Conservation (phyloP, 2,329 filamentous ascomycete species). For the Penicillium griseofulvum region DNA sequence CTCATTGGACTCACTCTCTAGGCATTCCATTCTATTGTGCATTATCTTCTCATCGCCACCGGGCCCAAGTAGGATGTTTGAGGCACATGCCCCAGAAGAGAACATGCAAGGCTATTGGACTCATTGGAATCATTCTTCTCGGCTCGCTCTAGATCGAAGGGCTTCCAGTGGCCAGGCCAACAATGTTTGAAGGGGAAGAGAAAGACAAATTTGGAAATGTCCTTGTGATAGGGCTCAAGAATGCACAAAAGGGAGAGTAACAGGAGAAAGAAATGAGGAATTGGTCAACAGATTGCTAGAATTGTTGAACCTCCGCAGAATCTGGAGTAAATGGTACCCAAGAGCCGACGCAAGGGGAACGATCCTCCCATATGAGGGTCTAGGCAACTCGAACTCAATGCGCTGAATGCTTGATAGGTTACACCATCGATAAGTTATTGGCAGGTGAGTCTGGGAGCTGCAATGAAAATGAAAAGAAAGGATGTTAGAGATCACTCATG, state of each 20-base stretch:
- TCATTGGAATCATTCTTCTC: background rate
- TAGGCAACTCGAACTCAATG: background rate
- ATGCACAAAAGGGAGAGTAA: background rate
- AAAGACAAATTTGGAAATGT: background rate
- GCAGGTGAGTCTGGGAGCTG: too few relatives aligned
- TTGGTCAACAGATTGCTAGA: background rate
- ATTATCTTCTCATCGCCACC: background rate
- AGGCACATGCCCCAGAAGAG: background rate
- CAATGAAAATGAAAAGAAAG: background rate
- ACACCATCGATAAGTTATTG: background rate
- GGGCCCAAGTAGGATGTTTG: background rate
- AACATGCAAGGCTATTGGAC: background rate
- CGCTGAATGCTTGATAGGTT: background rate
- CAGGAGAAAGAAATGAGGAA: background rate
- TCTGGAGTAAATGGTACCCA: background rate
- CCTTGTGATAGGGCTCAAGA: conserved; percentile 1
- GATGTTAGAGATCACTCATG: background rate
- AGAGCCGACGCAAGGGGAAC: conserved; percentile 5
- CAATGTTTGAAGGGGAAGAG: background rate
- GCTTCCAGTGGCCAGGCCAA: background rate
- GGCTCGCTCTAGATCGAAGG: background rate
- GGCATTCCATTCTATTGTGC: background rate
- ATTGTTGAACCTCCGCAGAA: background rate
- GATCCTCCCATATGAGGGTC: background rate
- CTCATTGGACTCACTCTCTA: background rate